Evolutionary conservation across 2,329 filamentous ascomycete genomes (phyloP).

Genomic region (Pseudogymnoascus destructans): DNA sequence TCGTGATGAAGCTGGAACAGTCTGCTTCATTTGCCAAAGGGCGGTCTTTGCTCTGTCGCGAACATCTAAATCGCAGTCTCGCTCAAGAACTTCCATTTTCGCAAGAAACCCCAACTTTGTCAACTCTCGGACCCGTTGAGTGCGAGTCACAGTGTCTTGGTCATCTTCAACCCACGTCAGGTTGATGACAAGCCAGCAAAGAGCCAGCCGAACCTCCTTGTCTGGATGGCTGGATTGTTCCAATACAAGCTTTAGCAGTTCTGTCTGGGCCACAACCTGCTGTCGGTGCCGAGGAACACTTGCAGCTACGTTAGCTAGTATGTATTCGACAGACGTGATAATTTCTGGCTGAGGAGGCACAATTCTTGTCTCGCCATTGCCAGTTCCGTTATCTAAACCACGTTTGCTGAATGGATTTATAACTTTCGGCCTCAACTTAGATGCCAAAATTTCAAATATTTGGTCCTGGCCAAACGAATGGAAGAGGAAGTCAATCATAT

Average conservation of each 20-base stretch:
- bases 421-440: conserved; percentile 56
- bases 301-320: conserved; percentile 80
- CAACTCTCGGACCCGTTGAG: conserved; percentile 54
- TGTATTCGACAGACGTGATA: conserved; percentile 62
- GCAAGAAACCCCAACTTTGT: conserved; percentile 57
- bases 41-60: conserved; percentile 74
- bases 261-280: conserved; percentile 61
- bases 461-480: conserved; percentile 60
- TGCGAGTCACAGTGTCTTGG: conserved; percentile 50
- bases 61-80: conserved; percentile 69
- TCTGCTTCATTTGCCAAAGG: conserved; percentile 49
- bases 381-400: conserved; percentile 15
- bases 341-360: conserved; percentile 54
- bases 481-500: conserved; percentile 80
- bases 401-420: conserved; percentile 40
- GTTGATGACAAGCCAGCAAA: conserved; percentile 78
- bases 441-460: conserved; percentile 67
- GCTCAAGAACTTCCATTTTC: conserved; percentile 47
- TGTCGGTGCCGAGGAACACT: conserved; percentile 67
- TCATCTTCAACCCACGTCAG: conserved; percentile 71
- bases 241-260: conserved; percentile 59
- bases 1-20: background rate
- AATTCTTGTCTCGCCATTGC: conserved; percentile 34
- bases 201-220: conserved; percentile 59
- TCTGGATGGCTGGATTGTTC: conserved; percentile 62